Evolutionary conservation across 176 grass and related monocot genomes (phyloP), one percentile per base, ranked within the genome.

Genomic region (Calamus simplicifolius): DNA sequence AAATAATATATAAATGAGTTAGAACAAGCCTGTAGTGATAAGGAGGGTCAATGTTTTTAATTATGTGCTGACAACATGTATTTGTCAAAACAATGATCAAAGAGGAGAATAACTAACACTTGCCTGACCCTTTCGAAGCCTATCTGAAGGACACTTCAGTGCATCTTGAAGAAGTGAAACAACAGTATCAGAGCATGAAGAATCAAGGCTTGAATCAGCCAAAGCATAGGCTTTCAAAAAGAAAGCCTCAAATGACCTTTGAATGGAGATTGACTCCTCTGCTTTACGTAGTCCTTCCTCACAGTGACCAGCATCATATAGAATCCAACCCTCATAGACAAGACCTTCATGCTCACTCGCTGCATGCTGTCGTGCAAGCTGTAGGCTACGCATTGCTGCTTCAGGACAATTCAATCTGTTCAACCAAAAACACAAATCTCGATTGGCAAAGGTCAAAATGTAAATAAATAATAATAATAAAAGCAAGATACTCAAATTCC

Each of bases 201-300:
- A 76, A 21, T 89, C 85, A 49, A 81, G 74, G 68, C 85, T 85
- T 29, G 90, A 95, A 79, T 89, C 90, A 59, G 90, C 90, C 82
- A 95, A 79, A 74, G 87, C 90, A 16, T 95, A 95, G 27, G 90
- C 90, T 75, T 89, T 95, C 76, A 89, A 76, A 86, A 95, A 95
- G 85, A 95, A 95, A 48, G 90, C 90, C 70, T 95, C 90, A 67
- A 95, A 95, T 81, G 85, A 95, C 58, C 90, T 74, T 52, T 95
- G 90, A 56, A 89, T 86, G 63, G 74, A 83, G 67, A 95, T 77
- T 18, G 90, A 95, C 52, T 95, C 86, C 62, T 95, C 82, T 5
- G 85, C 82, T 75, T 95, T 95, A 59, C 75, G 57, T 49, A 95
- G 78, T 48, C 81, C 90, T 70, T 89, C 90, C 29, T 86, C 75